phyloP scores from a whole-genome alignment of 306 rosid species.

The Fragaria iinumae region DNA sequence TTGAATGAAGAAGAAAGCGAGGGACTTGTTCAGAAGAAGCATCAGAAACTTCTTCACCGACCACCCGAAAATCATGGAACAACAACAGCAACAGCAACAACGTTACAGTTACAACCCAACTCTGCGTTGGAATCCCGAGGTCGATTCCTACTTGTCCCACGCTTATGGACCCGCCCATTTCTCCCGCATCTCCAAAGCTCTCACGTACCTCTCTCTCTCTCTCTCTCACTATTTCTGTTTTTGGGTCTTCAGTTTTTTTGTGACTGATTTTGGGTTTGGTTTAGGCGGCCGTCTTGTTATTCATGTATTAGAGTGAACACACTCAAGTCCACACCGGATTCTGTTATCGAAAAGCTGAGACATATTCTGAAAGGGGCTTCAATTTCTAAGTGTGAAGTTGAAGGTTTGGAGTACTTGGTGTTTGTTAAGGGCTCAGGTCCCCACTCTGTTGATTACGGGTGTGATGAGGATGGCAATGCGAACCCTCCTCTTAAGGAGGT shows the following conservation, averaged over 20 bases:
- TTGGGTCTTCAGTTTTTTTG: background rate
- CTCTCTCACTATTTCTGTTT: background rate
- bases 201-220: constrained; percentile 42
- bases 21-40: constrained; percentile 43
- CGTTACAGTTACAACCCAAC: constrained; percentile 62
- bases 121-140: constrained; percentile 63
- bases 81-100: background rate
- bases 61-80: constrained; percentile 42
- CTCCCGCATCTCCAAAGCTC: constrained; percentile 73
- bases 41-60: constrained; percentile 29
- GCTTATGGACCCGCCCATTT: constrained; percentile 74
- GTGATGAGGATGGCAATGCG: constrained; percentile 41
- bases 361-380: constrained; percentile 27
- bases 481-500: constrained; percentile 68
- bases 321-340: constrained; percentile 56
- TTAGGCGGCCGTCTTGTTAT: constrained; percentile 83
- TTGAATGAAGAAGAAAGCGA: constrained; percentile 83
- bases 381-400: constrained; percentile 60
- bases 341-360: constrained; percentile 52
- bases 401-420: constrained; percentile 74
- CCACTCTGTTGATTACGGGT: constrained; percentile 57
- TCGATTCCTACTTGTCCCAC: constrained; percentile 58
- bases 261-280: background rate
- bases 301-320: constrained; percentile 85
- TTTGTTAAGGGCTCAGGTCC: constrained; percentile 90